Evolutionary conservation across 805 yeast species (phyloP), one percentile per base, ranked within the genome.

Genomic region (Scheffersomyces ergatensis): DNA sequence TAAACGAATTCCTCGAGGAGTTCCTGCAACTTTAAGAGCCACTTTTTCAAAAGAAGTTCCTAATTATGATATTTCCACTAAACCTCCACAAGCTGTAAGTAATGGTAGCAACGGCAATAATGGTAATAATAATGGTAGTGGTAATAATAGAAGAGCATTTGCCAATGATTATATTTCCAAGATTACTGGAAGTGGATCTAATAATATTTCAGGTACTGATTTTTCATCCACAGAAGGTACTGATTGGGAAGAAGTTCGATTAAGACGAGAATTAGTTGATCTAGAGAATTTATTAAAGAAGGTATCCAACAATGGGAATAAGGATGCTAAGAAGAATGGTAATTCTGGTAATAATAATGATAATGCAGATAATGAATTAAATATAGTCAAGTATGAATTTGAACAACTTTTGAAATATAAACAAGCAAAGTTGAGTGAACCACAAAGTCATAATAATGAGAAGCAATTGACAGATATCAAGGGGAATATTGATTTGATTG

Each of bases 21-120:
- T 93, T n/a, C 99, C 99, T 15, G 86, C 90, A 2, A 81, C 93
- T 5, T 70, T 93, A 48, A 76, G 96, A 33, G 97, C 97, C 13
- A 87, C 97, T 0, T 92, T 90, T 61, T 85, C 87, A 31, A 89
- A 89, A 65, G 90, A 86, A 50, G 76, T 76, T 24, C 93, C 95
- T 13, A 82, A 80, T 43, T 89, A 84, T 57, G 82, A 83, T 51
- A 48, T 83, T 25, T 52, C 46, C 39, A 50, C 59, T 56, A 66
- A 49, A 57, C 65, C 47, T 41, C 69, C 45, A 27, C 45, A 42
- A 9, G 39, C 46, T 3, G 39, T 38, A 25, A 40, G 51, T 34
- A 26, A 45, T 9, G 55, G 54, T 37, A 16, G 9, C 12, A 13
- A 21, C 19, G 13, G 15, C 9, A 5, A 16, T 14, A 30, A 15